Evolutionary conservation across 371 early-diverging fungal species (phyloP).

Genomic region (Gilbertella persicaria): DNA sequence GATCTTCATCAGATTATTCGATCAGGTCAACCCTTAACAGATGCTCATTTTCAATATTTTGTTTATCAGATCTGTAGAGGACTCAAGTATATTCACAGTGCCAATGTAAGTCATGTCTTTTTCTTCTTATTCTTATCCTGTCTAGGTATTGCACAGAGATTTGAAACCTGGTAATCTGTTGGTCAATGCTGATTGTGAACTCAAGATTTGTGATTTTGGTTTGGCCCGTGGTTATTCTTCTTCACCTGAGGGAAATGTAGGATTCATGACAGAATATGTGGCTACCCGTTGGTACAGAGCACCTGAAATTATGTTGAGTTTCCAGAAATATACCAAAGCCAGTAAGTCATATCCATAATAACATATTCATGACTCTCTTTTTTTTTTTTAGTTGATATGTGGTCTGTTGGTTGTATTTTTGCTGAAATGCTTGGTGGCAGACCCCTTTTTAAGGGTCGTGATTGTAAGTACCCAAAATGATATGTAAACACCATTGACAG

Average conservation of each 20-base stretch:
- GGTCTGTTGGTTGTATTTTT: slow-evolving; percentile 98
- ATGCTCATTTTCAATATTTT: slow-evolving; percentile 98
- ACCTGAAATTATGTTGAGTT: slow-evolving; percentile 97
- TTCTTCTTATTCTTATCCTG: neutral
- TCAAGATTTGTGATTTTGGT: slow-evolving; percentile 96
- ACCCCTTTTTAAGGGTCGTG: slow-evolving; percentile 88
- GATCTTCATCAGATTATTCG: slow-evolving; percentile 98
- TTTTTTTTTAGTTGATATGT: slow-evolving; percentile 81
- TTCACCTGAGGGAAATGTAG: slow-evolving; percentile 78
- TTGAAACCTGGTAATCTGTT: slow-evolving; percentile 96
- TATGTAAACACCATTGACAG: no score
- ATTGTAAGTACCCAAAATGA: slow-evolving; percentile 58
- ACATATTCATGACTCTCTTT: no score
- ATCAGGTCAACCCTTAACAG: slow-evolving; percentile 94
- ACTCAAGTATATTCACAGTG: slow-evolving; percentile 97
- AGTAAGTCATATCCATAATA: slow-evolving; percentile 67
- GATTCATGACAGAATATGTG: slow-evolving; percentile 97
- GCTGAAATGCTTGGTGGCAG: slow-evolving; percentile 94
- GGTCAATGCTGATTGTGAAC: slow-evolving; percentile 97
- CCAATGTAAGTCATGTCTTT: slow-evolving; percentile 73
- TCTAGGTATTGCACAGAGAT: slow-evolving; percentile 85
- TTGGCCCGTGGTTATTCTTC: slow-evolving; percentile 90
- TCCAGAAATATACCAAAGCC: slow-evolving; percentile 93
- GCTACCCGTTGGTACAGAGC: slow-evolving; percentile 99
- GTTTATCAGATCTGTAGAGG: slow-evolving; percentile 97